Percentiles rank a stretch among this genome's conserved stretches.
These are phyloP conservation scores for Mycocentrospora acerina DNA, from an alignment of 2,329 filamentous ascomycete species.

Conservation along the genomic window DNA sequence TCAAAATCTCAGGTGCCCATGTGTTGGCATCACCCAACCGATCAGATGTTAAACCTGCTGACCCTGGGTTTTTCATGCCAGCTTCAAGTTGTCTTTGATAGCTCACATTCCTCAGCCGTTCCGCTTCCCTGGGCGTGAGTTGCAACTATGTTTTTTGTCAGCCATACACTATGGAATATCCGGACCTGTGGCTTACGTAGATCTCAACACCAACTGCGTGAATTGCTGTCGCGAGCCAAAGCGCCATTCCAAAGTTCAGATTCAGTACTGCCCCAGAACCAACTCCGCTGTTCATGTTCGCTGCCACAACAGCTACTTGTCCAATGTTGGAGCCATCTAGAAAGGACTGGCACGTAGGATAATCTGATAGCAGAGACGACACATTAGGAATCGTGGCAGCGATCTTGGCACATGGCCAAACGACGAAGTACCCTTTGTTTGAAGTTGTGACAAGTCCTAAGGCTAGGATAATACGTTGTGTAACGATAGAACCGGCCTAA, in stretches of 20 bases:
- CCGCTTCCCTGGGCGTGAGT: slow-evolving; percentile 54
- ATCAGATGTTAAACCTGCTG: slow-evolving; percentile 28
- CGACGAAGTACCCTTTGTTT: slow-evolving; percentile 37
- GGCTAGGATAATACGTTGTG: slow-evolving; percentile 52
- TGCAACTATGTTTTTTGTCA: slow-evolving; percentile 16
- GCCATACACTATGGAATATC: not conserved
- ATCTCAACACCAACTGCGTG: slow-evolving; percentile 47
- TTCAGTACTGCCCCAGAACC: slow-evolving; percentile 49
- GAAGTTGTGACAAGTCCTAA: slow-evolving; percentile 46
- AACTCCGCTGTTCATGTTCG: slow-evolving; percentile 20
- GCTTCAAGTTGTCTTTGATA: slow-evolving; percentile 59
- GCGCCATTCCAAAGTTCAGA: slow-evolving; percentile 53
- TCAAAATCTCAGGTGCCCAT: slow-evolving; percentile 15
- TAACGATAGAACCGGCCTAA: slow-evolving; percentile 56
- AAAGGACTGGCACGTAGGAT: slow-evolving; percentile 50
- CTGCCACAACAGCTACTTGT: slow-evolving; percentile 21
- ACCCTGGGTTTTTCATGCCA: slow-evolving; percentile 51
- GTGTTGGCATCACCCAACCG: slow-evolving; percentile 31
- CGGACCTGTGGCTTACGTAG: slow-evolving; percentile 46
- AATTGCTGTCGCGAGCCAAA: slow-evolving; percentile 56
- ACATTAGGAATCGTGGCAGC: slow-evolving; percentile 35
- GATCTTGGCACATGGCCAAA: slow-evolving; percentile 54
- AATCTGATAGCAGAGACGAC: slow-evolving; percentile 25
- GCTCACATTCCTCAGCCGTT: slow-evolving; percentile 57
- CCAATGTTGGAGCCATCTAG: slow-evolving; percentile 35